These are phyloP conservation scores for Ambispora gerdemannii DNA, from an alignment of 192 early-diverging fungal genomes.

Conservation along the genomic window DNA sequence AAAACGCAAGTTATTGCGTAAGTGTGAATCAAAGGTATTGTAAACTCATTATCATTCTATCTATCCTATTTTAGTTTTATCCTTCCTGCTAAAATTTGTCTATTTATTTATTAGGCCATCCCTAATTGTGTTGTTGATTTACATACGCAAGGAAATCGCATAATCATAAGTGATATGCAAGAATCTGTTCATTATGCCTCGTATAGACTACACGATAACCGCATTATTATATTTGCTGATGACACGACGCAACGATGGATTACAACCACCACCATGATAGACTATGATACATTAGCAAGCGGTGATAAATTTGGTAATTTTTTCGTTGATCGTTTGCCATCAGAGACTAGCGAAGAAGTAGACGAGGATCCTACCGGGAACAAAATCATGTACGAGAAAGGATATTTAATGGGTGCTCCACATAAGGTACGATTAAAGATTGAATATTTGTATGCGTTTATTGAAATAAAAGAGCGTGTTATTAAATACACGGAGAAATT, in stretches of 20 bases:
- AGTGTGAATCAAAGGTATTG: constrained; percentile 76
- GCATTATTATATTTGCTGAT: constrained; percentile 88
- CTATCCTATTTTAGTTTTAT: background rate
- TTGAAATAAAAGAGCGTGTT: background rate
- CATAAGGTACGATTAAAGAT: constrained; percentile 67
- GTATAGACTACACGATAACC: constrained; percentile 71
- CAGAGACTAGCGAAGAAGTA: constrained; percentile 62
- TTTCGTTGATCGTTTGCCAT: constrained; percentile 69
- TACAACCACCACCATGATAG: constrained; percentile 74
- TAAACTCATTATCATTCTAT: background rate
- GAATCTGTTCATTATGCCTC: constrained; percentile 80
- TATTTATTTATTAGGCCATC: constrained; percentile 46
- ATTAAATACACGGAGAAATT: background rate
- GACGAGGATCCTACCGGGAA: constrained; percentile 88
- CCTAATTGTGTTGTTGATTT: constrained; percentile 70
- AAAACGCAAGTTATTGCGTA: constrained; percentile 82
- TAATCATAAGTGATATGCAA: constrained; percentile 84
- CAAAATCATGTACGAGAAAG: constrained; percentile 76
- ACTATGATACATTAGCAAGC: constrained; percentile 89
- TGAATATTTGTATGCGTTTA: too few relatives aligned
- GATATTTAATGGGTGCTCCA: constrained; percentile 78
- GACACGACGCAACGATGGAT: constrained; percentile 88
- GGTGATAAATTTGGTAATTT: constrained; percentile 99
- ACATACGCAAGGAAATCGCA: constrained; percentile 75
- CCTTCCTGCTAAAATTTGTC: background rate